Evolutionary conservation across 176 grass and related monocot species (phyloP), one percentile per base, ranked within the genome.

Genomic region (Puccinellia tenuiflora): DNA sequence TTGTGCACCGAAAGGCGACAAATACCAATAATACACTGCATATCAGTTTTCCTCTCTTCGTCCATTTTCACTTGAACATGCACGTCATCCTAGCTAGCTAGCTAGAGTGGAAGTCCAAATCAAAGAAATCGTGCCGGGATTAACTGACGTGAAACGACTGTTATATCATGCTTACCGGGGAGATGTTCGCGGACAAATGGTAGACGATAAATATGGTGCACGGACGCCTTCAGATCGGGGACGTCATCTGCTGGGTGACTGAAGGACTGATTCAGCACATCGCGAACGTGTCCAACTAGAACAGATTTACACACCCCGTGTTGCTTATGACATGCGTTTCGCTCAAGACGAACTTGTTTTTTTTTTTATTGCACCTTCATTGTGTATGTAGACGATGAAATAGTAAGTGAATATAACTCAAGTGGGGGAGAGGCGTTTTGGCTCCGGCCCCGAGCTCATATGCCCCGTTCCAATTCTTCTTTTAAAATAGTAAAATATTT

Each of bases 1-100:
- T 83, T 86, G 67, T 86, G 85, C 84, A 68, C 80, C 75, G 67
- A 75, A 90, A 87, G 84, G 34, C 7, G 88, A 83, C 88, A 79
- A 68, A 17, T 68, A 84, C 48, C 50, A 81, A 61, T 64, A 75
- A 39, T 61, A 18, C 37, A 39, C 70, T 39, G 48, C 29, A 60
- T 75, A 53, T 57, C 51, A 24, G 61, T 82, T 90, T 43, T 11
- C 14, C 25, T 21, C 31, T 53, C 26, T 28, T 35, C 14, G 56
- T 2, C 31, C 47, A 52, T 90, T 75, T 72, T 60, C 50, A 31
- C 21, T 48, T 43, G 59, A 86, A 77, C 25, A 22, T 35, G 56
- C 57, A 79, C 55, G 67, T 33, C 38, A 64, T 82, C 67, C 39
- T 3, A 70, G 5, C 46, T 29, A 50, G 37, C 26, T n/a, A n/a